Evolutionary conservation across 1,284 basidiomycete species (phyloP), one percentile per base, ranked within the genome.

Genomic region (Cryptococcus jaspeensis): DNA sequence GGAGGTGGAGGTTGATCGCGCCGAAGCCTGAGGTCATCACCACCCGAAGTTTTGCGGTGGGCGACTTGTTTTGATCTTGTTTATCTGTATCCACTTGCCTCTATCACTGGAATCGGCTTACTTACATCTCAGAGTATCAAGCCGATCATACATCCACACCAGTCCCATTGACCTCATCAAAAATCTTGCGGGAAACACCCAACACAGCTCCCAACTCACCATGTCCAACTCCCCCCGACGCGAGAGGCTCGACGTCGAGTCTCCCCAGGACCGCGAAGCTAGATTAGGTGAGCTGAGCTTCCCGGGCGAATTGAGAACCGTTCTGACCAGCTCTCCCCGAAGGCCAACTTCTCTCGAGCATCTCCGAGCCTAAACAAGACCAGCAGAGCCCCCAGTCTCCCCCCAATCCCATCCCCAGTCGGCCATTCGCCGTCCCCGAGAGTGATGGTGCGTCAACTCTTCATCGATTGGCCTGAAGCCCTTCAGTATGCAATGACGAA

Each of bases 221-320:
- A 53, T 53, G 47, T 50, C 47, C 5, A 42, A 39, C 38, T 49
- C 40, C 2, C 47, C 38, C 9, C 32, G 28, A 28, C 25, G 60
- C 13, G 64, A 65, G 51, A 59, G 41, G 40, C 52, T 66, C n/a
- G 64, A 66, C 39, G 51, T 66, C 7, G 64, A 66, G 40, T 56
- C 62, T 12, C 54, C 60, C 20, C 41, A 60, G 36, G 64, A 58
- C 5, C 49, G 64, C 39, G 51, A 66, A 50, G 54, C 60, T 3
- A 32, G 64, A 36, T 42, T 66, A 22, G 62, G 64, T 66, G 41
- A 23, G 37, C 51, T 37, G 42, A n/a, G 36, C 32, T 9, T 23
- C 15, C 5, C 32, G 23, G 41, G 11, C 1, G 32, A 1, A 32
- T 18, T n/a, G 13, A 47, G 11, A 11, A 45, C 2, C 20, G 3